Base-by-base conservation (phyloP, 179 eudicot species). In the Beta corolliflora region DNA sequence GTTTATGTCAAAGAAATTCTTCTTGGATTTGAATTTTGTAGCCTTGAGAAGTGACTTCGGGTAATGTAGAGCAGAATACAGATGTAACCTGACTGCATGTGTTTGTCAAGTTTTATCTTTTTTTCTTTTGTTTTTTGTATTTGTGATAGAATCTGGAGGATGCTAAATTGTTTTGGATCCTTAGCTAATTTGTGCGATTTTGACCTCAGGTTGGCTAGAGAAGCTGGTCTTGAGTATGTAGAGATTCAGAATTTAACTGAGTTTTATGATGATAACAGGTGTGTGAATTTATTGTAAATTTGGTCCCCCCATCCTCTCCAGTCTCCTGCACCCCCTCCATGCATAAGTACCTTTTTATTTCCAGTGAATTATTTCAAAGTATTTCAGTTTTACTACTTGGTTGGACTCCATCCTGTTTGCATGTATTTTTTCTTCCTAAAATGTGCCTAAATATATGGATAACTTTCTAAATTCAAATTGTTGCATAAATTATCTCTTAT, bases 231-330 rank as follows among this genome's bases (percentile, higher is more conserved):
- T 66, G 99, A 96, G 84, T 94, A 91, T 60, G 87, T 94, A 81
- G 99, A 96, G 88, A 94, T 96, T 65, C 98, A 94, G 81, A 96
- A 92, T 84, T 77, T 94, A 82, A 94, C 94, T 6, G 99, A 96
- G 61, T 96, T 96, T 81, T 94, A 96, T 84, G 99, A 96, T 68
- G 99, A 96, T 84, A 92, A 96, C 87, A 91, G 96, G 99, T 93
- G 60, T 1, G 74, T 45, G 77, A 9, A 14, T 81, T 67, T 75
- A 29, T 29, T 29, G 31, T 29, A 29, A 29, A 29, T 29, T 29
- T 29, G 31, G 31, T 29, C 31, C 31, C 31, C 31, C 31, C 31
- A 29, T 29, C 31, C 31, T 29, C 31, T 29, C 31, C 31, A 29
- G 31, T 29, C 31, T 29, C 31, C 31, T 29, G 31, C 31, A 29